Percentiles rank a stretch among this genome's conserved stretches.
These are phyloP conservation scores for Oldenlandia corymbosa DNA, from an alignment of 257 asterid species.

Conservation along the genomic window DNA sequence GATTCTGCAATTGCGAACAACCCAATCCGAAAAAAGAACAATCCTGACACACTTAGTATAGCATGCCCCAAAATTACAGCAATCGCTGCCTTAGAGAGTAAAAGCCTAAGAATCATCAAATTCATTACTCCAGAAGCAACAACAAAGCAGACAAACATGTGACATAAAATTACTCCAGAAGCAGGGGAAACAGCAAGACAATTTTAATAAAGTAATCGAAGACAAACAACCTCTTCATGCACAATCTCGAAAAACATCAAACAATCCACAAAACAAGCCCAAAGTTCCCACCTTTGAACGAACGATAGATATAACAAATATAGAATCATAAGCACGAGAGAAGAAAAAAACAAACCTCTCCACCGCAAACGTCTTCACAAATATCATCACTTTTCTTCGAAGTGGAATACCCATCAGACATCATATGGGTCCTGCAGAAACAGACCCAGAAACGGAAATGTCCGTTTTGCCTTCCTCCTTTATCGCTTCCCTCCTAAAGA, in stretches of 20 bases:
- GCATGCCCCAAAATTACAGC: too few species aligned
- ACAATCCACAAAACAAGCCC: not conserved
- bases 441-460: not conserved
- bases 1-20: not conserved
- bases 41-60: too few species aligned
- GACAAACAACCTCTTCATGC: not conserved
- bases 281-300: constrained; percentile 6
- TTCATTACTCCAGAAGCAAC: too few species aligned
- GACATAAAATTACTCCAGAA: not conserved
- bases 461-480: not conserved
- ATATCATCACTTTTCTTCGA: constrained; percentile 54
- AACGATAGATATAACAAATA: not conserved
- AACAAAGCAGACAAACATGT: too few species aligned
- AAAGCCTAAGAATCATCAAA: not conserved
- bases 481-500: not conserved
- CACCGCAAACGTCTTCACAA: constrained; percentile 51
- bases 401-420: constrained; percentile 35
- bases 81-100: too few species aligned
- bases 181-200: not conserved
- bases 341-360: constrained; percentile 40
- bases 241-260: constrained; percentile 1
- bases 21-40: not conserved
- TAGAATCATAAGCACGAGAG: not conserved
- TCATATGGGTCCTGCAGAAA: constrained; percentile 16
- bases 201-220: not conserved